These are phyloP conservation scores for Globisporangium solare DNA, from an alignment of 352 stramenopile genomes.

Conservation along the genomic window DNA sequence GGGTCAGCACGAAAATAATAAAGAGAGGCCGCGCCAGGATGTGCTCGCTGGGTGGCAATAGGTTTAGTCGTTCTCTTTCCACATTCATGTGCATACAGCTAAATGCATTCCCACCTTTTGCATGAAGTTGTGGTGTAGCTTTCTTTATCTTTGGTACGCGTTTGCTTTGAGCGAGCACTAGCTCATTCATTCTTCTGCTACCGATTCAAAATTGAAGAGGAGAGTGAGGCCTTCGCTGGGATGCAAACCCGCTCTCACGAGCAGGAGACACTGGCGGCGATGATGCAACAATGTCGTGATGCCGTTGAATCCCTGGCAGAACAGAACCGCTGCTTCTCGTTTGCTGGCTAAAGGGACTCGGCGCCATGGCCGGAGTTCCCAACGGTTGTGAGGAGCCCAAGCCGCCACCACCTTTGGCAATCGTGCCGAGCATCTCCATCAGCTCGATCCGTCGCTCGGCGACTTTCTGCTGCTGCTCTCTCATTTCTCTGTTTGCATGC, in stretches of 20 bases:
- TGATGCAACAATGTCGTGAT: background rate
- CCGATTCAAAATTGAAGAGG: conserved; percentile 52
- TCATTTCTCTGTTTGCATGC: conserved; percentile 35
- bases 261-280: background rate
- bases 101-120: background rate
- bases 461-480: conserved; percentile 30
- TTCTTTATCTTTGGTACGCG: no score
- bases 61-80: background rate
- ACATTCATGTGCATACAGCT: conserved; percentile 9
- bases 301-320: conserved; percentile 2
- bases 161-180: background rate
- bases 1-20: no score
- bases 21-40: no score
- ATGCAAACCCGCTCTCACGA: background rate
- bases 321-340: background rate
- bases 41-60: no score
- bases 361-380: conserved; percentile 4
- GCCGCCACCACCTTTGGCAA: background rate
- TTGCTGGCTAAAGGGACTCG: conserved; percentile 1
- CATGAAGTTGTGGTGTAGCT: background rate
- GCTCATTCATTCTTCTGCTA: conserved; percentile 21
- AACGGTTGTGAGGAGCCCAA: background rate
- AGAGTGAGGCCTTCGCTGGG: background rate
- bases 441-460: conserved; percentile 34
- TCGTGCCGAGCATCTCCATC: conserved; percentile 24